phyloP scores from a whole-genome alignment of 257 asterid genomes.

The Solanum tarijense region DNA sequence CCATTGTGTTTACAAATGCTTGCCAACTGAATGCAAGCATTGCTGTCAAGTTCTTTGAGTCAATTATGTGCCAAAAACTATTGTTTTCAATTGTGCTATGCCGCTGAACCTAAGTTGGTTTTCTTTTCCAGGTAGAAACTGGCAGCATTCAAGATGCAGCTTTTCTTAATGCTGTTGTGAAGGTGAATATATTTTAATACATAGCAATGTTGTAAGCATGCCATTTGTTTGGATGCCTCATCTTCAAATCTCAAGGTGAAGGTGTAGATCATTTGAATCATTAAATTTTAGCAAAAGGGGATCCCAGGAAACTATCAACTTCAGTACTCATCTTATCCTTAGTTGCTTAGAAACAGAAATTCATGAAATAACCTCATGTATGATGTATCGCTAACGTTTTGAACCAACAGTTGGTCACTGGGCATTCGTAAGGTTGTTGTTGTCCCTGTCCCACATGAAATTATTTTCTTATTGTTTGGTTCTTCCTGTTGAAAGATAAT shows the following conservation, averaged over 20 bases:
- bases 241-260: background rate
- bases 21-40: background rate
- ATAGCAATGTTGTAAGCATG: background rate
- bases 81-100: background rate
- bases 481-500: background rate
- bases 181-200: slow-evolving; percentile 31
- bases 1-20: background rate
- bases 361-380: background rate
- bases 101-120: background rate
- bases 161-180: slow-evolving; percentile 82
- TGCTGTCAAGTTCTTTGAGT: background rate
- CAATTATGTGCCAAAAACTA: background rate
- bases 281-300: background rate
- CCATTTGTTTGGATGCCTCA: background rate
- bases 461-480: background rate
- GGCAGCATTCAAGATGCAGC: slow-evolving; percentile 61
- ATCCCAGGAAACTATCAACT: background rate
- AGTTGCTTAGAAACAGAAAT: background rate
- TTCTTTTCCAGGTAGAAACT: slow-evolving; percentile 47
- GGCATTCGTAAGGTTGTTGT: background rate
- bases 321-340: background rate
- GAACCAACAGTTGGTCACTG: background rate
- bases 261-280: background rate
- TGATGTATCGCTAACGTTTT: background rate
- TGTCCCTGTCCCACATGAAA: background rate